Evolutionary conservation across 495 filamentous ascomycete species (phyloP), one percentile per base, ranked within the genome.

Genomic region (Podospora tetraspora): DNA sequence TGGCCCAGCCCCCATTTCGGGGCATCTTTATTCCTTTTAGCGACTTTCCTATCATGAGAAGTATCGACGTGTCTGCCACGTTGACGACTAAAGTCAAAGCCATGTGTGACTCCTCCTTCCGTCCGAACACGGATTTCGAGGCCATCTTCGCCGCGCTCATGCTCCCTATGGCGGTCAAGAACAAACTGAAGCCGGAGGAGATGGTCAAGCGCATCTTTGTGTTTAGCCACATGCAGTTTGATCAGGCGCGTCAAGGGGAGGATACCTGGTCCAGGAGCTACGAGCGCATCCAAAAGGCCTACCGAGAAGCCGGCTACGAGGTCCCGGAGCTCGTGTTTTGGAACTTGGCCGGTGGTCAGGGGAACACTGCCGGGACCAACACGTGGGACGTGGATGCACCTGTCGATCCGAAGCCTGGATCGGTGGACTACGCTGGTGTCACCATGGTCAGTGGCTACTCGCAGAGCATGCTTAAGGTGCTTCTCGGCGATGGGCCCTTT

Each of bases 141-240:
- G 78, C 80, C 24, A 81, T 84, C 21, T 83, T 85, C 66, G 70
- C 76, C 66, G 21, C 75, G 0, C 70, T 83, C 1, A 77, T 85
- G 66, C 78, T 84, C 6, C 81, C 81, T 4, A 78, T 79, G 73
- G 83, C 82, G 0, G 19, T 79, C n/a, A 27, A 72, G 64, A 72
- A 80, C 25, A 70, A 78, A 22, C 57, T 85, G 22, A 69, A 64
- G 61, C 74, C 68, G 52, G 80, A 80, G 62, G 73, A 84, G 13
- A 84, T 85, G 82, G 77, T 84, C 24, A 82, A 83, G 70, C 80
- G 80, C 64, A 70, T 84, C 24, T 83, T 84, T 68, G 78, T 84
- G 6, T 82, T 84, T 69, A 75, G 68, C 43, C 81, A 84, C 70
- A 84, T 83, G 82, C 79, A 83, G 63, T 84, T 85, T 70, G 72